phyloP scores from a whole-genome alignment of 768 basidiomycete genomes.

The Tricholomella constricta region DNA sequence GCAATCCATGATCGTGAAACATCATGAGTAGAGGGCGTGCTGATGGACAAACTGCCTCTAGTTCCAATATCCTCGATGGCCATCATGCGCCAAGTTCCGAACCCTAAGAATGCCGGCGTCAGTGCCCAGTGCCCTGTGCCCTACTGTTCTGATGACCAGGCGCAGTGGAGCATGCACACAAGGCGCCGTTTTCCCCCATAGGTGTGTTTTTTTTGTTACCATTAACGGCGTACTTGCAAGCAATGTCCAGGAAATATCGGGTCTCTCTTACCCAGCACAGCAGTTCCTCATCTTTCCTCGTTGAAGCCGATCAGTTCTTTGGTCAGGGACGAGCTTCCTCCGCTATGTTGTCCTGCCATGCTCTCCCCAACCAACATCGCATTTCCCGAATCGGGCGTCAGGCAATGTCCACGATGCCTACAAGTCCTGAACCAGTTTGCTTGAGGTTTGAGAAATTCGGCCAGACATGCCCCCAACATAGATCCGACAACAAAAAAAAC shows the following conservation, averaged over 20 bases:
- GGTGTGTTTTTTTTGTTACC: background rate
- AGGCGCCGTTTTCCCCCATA: background rate
- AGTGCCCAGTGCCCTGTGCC: background rate
- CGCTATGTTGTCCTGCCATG: background rate
- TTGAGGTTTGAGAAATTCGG: background rate
- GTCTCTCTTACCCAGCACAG: background rate
- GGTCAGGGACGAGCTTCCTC: slow-evolving; percentile 2
- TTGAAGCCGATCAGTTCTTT: slow-evolving; percentile 2
- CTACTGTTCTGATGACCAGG: background rate
- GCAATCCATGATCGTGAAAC: slow-evolving; percentile 5
- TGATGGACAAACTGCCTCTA: background rate
- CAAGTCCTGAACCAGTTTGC: slow-evolving; percentile 5
- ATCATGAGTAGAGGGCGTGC: background rate
- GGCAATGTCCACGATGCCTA: background rate
- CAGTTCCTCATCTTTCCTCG: background rate
- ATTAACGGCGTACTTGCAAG: background rate
- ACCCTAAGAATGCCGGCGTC: background rate
- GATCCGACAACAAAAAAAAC: background rate
- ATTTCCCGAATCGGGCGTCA: background rate
- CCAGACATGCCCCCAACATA: background rate
- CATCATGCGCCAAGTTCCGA: background rate
- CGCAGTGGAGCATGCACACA: background rate
- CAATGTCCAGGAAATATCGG: background rate
- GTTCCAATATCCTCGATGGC: background rate
- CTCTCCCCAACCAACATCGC: background rate